Conservation (phyloP, 257 asterid species). For the Jacaranda mimosifolia region DNA sequence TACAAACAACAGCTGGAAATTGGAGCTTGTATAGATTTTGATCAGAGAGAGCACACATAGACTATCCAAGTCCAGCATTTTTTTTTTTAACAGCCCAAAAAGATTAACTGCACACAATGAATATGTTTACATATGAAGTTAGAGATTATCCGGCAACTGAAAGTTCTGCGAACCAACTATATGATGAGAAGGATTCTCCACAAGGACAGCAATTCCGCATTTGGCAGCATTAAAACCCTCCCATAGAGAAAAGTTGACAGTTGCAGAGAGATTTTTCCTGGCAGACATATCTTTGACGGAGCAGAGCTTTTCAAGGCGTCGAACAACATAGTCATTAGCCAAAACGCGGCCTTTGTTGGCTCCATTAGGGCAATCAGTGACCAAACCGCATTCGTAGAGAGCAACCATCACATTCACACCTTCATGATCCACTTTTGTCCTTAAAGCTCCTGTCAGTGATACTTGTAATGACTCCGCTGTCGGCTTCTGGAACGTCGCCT, state of each 20-base stretch:
- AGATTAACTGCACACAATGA: neutral
- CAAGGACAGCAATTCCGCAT: constrained; percentile 70
- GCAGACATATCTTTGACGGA: constrained; percentile 64
- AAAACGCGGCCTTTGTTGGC: constrained; percentile 72
- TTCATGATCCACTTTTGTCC: constrained; percentile 58
- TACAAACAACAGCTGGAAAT: constrained; percentile 9
- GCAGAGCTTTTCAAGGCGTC: constrained; percentile 79
- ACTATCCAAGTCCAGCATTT: neutral
- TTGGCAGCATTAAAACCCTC: constrained; percentile 71
- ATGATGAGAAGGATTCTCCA: constrained; percentile 60
- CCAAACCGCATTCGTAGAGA: constrained; percentile 68
- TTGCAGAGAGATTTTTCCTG: constrained; percentile 62
- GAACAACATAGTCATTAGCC: constrained; percentile 80
- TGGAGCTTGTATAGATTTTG: neutral
- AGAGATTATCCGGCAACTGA: constrained; percentile 61
- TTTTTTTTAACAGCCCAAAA: neutral
- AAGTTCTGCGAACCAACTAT: constrained; percentile 81
- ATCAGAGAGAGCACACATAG: neutral
- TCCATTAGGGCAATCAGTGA: constrained; percentile 68
- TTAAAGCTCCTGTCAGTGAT: constrained; percentile 63
- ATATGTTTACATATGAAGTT: neutral
- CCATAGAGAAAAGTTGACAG: constrained; percentile 71
- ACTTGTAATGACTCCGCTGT: constrained; percentile 65
- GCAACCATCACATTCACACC: constrained; percentile 75
- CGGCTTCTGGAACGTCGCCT: constrained; percentile 77